Percentiles rank a stretch among this genome's conserved stretches.
These are phyloP conservation scores for Viola odorata DNA, from an alignment of 345 rosid species.

Conservation along the genomic window DNA sequence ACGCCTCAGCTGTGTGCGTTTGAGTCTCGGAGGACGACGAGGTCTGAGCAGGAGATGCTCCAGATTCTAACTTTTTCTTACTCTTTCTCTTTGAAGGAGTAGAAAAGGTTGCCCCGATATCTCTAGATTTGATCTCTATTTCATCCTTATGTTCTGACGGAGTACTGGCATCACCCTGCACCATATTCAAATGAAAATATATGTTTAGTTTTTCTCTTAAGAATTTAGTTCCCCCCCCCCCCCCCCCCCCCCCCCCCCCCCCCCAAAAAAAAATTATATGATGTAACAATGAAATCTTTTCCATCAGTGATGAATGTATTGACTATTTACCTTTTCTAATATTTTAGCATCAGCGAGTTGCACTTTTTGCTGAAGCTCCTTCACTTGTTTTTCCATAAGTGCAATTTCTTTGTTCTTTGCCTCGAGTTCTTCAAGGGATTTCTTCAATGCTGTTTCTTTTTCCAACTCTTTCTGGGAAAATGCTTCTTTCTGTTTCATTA, in stretches of 20 bases:
- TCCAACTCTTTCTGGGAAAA: slow-evolving; percentile 46
- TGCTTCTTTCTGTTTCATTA: slow-evolving; percentile 44
- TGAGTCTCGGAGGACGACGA: slow-evolving; percentile 32
- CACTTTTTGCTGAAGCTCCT: slow-evolving; percentile 68
- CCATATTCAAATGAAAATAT: not conserved
- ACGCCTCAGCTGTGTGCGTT: slow-evolving; percentile 27
- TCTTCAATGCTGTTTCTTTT: slow-evolving; percentile 49
- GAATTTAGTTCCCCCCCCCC: not conserved
- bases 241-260: too few relatives aligned
- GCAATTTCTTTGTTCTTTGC: slow-evolving; percentile 48
- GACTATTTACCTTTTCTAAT: slow-evolving; percentile 47
- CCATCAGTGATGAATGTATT: not conserved
- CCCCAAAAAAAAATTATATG: too few relatives aligned
- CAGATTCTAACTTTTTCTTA: slow-evolving; percentile 61
- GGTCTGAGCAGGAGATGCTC: slow-evolving; percentile 23
- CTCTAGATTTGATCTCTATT: slow-evolving; percentile 64
- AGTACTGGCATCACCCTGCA: slow-evolving; percentile 33
- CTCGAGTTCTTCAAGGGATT: slow-evolving; percentile 59
- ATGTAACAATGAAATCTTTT: not conserved
- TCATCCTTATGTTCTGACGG: slow-evolving; percentile 25
- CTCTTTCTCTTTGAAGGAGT: slow-evolving; percentile 69
- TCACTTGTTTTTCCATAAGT: slow-evolving; percentile 46
- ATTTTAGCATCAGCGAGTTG: slow-evolving; percentile 49
- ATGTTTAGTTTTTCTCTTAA: not conserved
- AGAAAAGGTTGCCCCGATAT: slow-evolving; percentile 43